Percentiles rank a stretch among this genome's conserved stretches.
Conservation (phyloP, 495 filamentous ascomycete genomes). For the Talaromyces adpressus region DNA sequence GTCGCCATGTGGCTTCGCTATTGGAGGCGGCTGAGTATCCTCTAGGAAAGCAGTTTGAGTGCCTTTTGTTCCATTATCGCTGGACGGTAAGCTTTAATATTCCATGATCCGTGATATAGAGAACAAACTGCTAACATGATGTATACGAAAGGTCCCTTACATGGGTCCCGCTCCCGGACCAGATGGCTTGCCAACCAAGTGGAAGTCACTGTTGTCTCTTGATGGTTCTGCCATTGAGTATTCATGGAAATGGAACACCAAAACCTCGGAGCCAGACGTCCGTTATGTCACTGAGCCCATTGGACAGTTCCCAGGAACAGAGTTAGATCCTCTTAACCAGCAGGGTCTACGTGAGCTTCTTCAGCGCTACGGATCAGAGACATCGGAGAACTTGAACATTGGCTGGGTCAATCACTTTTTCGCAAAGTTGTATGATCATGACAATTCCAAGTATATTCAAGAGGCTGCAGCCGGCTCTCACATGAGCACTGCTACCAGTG, state of each 20-base stretch:
- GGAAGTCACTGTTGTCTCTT: constrained; percentile 12
- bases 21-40: constrained; percentile 12
- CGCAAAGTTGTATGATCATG: too few relatives aligned
- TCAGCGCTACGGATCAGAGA: constrained; percentile 4
- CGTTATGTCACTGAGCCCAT: constrained; percentile 18
- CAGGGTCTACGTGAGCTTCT: constrained; percentile 10
- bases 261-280: constrained; percentile 11
- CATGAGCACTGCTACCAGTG: not conserved
- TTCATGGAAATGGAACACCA: constrained; percentile 23
- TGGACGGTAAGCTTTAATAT: not conserved
- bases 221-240: constrained; percentile 19
- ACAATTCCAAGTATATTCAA: too few relatives aligned
- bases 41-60: constrained; percentile 10
- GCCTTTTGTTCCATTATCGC: constrained; percentile 12
- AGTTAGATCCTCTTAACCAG: constrained; percentile 21
- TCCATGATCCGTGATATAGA: not conserved
- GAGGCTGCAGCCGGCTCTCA: constrained; percentile 14
- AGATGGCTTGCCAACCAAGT: constrained; percentile 10
- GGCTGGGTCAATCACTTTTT: constrained; percentile 9
- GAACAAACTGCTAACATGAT: not conserved
- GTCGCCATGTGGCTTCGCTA: constrained; percentile 11
- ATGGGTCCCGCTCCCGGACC: constrained; percentile 8
- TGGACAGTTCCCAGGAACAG: constrained; percentile 11
- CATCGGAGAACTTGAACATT: constrained; percentile 10
- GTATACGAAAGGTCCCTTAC: constrained; percentile 6